Base-by-base conservation (phyloP, 2,329 filamentous ascomycete species). In the Coniochaeta sp. region DNA sequence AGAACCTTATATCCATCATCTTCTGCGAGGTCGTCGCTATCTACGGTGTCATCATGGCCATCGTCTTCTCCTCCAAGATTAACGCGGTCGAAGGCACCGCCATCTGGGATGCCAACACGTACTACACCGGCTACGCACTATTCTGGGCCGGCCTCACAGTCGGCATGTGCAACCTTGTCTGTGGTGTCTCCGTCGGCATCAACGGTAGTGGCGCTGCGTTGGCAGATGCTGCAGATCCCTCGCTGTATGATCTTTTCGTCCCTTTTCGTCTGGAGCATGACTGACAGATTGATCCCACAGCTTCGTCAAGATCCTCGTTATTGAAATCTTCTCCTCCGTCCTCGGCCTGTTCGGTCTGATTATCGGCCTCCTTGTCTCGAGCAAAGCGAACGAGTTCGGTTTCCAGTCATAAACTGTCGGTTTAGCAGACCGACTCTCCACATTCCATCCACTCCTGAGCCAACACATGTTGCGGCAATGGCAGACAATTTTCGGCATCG, bases 1-100 rank as follows among this genome's bases (percentile, higher is more conserved):
- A 99, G 87, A 99, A 99, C 82, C 78, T 99, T 72, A 98, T 99
- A 74, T 98, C 93, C 70, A 99, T 99, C 77, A 98, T 99, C 79
- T 99, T 99, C 80, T 99, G 95, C 81, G 95, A 99, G 79, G 95
- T 99, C 72, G 95, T 99, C 71, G 95, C 95, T 76, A 99, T 99
- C 76, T 99, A 99, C 83, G 96, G 96, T 70, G 93, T 99, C 77
- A 99, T 99, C 79, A 99, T 99, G 92, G 89, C 93, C 69, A 99
- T 99, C 74, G 90, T 99, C 70, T 98, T 98, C 80, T 96, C 93
- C 52, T 84, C 93, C 63, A 96, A 97, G 77, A 79, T 99, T 68
- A 83, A 84, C 68, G 74, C 82, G 60, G 83, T 95, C 33, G 72
- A 80, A 50, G 82, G 82, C 60, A 84, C 88, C 43, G 81, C 82